These are phyloP conservation scores for Fusarium nelsonii DNA, from an alignment of 2,329 filamentous ascomycete species.

Conservation along the genomic window DNA sequence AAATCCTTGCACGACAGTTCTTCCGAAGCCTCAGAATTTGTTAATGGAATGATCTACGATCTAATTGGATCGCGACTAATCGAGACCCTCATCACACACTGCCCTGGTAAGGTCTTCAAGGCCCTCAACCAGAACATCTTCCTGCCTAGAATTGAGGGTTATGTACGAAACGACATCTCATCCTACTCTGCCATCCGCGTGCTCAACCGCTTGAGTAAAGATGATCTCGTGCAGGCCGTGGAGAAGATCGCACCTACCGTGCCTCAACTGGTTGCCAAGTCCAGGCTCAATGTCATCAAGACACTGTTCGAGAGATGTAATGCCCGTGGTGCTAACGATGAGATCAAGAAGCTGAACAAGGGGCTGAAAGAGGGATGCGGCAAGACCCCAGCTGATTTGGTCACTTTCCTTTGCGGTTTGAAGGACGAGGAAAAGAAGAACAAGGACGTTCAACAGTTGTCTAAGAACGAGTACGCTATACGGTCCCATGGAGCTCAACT, in stretches of 20 bases:
- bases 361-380: slow-evolving; percentile 63
- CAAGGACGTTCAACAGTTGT: slow-evolving; percentile 55
- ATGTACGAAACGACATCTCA: slow-evolving; percentile 90
- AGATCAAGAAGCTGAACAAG: slow-evolving; percentile 62
- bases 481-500: slow-evolving; percentile 83
- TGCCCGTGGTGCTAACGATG: slow-evolving; percentile 71
- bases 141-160: slow-evolving; percentile 80
- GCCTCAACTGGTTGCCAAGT: slow-evolving; percentile 77
- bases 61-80: slow-evolving; percentile 89
- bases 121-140: slow-evolving; percentile 84
- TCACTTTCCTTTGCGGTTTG: slow-evolving; percentile 64
- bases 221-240: slow-evolving; percentile 82
- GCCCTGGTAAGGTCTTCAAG: slow-evolving; percentile 92
- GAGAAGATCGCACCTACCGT: slow-evolving; percentile 79
- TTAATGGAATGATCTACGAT: slow-evolving; percentile 90
- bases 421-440: slow-evolving; percentile 55
- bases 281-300: slow-evolving; percentile 82
- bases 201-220: slow-evolving; percentile 85
- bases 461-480: slow-evolving; percentile 69
- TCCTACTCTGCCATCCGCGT: slow-evolving; percentile 88
- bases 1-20: slow-evolving; percentile 77
- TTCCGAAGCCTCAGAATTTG: slow-evolving; percentile 79
- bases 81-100: slow-evolving; percentile 84
- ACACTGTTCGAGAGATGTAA: slow-evolving; percentile 85
- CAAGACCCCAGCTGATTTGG: slow-evolving; percentile 60